phyloP scores from a whole-genome alignment of 805 yeast species.

The Suhomyces pyralidae region DNA sequence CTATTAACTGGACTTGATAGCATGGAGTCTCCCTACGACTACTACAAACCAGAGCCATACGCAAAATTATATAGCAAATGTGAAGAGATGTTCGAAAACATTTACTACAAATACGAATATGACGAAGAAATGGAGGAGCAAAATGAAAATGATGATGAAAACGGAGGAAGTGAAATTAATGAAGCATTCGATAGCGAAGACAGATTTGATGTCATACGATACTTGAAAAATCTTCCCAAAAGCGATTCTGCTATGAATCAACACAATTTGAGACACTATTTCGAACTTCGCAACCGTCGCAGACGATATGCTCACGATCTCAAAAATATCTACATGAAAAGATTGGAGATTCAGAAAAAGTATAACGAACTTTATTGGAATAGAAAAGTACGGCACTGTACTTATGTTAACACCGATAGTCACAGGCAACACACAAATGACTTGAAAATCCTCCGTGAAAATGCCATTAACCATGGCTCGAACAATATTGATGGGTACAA shows the following conservation, averaged over 20 bases:
- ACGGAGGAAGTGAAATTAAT: slow-evolving; percentile 5
- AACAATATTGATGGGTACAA: slow-evolving; percentile 10
- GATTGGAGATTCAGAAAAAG: slow-evolving; percentile 8
- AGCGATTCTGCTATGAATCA: neutral
- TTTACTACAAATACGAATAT: slow-evolving; percentile 26
- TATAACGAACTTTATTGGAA: neutral
- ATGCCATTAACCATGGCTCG: slow-evolving; percentile 13
- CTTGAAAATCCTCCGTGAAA: neutral
- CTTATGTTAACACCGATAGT: neutral
- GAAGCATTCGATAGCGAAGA: slow-evolving; percentile 7
- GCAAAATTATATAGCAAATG: slow-evolving; percentile 20
- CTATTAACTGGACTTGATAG: slow-evolving; percentile 20
- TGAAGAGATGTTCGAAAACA: slow-evolving; percentile 24
- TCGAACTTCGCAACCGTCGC: neutral
- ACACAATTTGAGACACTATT: neutral
- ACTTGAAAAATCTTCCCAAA: neutral
- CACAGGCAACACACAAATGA: neutral
- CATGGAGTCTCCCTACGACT: slow-evolving; percentile 10
- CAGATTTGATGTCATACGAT: slow-evolving; percentile 5
- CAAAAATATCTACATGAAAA: slow-evolving; percentile 7
- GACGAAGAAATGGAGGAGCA: slow-evolving; percentile 14
- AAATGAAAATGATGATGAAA: slow-evolving; percentile 3
- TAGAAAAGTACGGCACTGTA: too few relatives aligned
- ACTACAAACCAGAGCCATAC: slow-evolving; percentile 8
- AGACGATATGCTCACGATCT: slow-evolving; percentile 3